Base-by-base conservation (phyloP, 257 asterid species). In the Salvia rosmarinus region DNA sequence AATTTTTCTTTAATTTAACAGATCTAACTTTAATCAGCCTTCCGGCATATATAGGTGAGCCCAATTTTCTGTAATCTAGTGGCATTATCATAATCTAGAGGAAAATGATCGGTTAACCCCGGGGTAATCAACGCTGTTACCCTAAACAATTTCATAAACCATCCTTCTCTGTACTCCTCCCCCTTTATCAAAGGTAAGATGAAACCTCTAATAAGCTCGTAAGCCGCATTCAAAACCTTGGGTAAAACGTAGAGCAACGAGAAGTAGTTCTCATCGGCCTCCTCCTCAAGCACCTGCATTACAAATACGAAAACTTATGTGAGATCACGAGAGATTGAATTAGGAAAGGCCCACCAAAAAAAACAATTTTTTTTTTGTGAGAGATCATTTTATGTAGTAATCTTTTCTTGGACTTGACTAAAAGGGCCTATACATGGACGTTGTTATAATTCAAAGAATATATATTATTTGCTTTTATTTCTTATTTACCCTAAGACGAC, bases 251-350 rank as follows among this genome's bases (percentile, higher is more conserved):
- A 52, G 8, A 85, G 1, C 75, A 84, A 12, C 7, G 92, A 87
- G 81, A 90, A 90, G 80, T 90, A 90, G 81, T 87, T 90, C 79
- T 76, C 87, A 84, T 90, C 89, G 3, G 92, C 92, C 16, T 88
- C 94, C 68, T 90, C 97, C 49, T 79, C 90, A 9, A 84, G 42
- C 50, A 85, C 74, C 94, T 90, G 84, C 79, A 69, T 5, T 5
- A 77, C 50, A 54, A 21, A 7, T 20, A 39, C 28, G 6, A 40
- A 62, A 40, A 37, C 34, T 3, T 11, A 4, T 20, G 5, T 2
- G 19, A 62, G 68, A 25, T 25, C 30, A 25, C 30, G 2, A 25
- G 2, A 25, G 30, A 25, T 3, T 25, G 30, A 25, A 25, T n/a
- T n/a, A n/a, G n/a, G n/a, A n/a, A n/a, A 25, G 30, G 30, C 30